phyloP scores from a whole-genome alignment of 495 filamentous ascomycete genomes.

The Talaromyces liani region DNA sequence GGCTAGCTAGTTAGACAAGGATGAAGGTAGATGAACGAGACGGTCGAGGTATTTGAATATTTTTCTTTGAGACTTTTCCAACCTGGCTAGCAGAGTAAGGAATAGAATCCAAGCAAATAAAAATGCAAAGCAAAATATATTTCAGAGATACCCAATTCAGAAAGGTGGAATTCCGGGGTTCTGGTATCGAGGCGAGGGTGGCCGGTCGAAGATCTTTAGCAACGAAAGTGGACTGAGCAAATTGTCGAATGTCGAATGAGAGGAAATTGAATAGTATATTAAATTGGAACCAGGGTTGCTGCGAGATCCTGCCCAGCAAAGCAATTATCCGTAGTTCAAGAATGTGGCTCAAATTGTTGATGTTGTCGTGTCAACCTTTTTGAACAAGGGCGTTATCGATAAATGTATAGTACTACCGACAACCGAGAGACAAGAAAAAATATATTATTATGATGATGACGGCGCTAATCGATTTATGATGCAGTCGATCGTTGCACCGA shows the following conservation, averaged over 20 bases:
- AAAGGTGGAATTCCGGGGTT: neutral
- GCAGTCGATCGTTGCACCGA: constrained; percentile 4
- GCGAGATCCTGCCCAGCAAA: constrained; percentile 32
- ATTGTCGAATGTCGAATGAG: neutral
- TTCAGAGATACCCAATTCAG: neutral
- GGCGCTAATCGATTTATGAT: constrained; percentile 6
- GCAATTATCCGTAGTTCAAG: constrained; percentile 11
- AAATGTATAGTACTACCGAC: neutral
- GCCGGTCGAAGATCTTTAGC: neutral
- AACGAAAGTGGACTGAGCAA: neutral
- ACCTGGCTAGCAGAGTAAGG: constrained; percentile 7
- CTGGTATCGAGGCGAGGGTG: neutral
- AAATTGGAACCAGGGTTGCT: constrained; percentile 5
- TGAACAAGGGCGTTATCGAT: constrained; percentile 7
- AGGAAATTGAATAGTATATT: neutral
- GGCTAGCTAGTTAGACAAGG: constrained; percentile 9
- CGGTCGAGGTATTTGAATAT: neutral
- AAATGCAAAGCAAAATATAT: constrained; percentile 3
- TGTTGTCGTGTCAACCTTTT: constrained; percentile 42
- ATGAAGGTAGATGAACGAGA: constrained; percentile 8
- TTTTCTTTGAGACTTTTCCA: neutral
- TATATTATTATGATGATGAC: constrained; percentile 1
- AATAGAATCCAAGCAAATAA: constrained; percentile 9
- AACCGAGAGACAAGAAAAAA: neutral
- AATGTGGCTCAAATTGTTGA: constrained; percentile 16